These are phyloP conservation scores for Taphrina confusa DNA, from an alignment of 1,139 yeast species.

Conservation along the genomic window DNA sequence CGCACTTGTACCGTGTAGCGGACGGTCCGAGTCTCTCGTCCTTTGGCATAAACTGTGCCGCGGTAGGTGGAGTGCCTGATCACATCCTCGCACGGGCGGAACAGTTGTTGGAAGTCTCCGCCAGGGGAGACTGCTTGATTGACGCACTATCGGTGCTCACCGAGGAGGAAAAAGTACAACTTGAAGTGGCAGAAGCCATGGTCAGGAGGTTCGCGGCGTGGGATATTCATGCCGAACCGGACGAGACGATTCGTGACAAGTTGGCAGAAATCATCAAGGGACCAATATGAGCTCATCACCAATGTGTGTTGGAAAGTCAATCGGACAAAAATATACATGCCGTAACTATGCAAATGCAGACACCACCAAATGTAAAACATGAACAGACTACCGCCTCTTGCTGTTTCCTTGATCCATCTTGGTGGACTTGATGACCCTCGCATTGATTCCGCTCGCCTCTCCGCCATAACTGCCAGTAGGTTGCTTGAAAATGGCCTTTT, in stretches of 20 bases:
- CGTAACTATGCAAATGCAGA: neutral
- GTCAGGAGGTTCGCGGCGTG: constrained; percentile 38
- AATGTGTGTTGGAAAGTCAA: too few relatives aligned
- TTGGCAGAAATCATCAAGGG: constrained; percentile 5
- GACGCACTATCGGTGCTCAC: constrained; percentile 37
- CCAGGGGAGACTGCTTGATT: constrained; percentile 41
- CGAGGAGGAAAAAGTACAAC: constrained; percentile 36
- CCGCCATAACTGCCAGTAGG: constrained; percentile 79
- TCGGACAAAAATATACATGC: neutral
- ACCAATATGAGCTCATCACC: neutral
- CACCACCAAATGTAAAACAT: too few relatives aligned
- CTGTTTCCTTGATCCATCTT: constrained; percentile 47
- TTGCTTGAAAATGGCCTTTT: constrained; percentile 80
- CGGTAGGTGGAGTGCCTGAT: constrained; percentile 41
- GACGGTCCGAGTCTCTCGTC: constrained; percentile 41
- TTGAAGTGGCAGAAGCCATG: constrained; percentile 39
- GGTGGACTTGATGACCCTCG: constrained; percentile 82
- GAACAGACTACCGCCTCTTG: constrained; percentile 11
- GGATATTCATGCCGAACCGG: constrained; percentile 32
- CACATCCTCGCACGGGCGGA: constrained; percentile 40
- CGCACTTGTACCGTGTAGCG: constrained; percentile 40
- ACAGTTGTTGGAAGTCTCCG: constrained; percentile 37
- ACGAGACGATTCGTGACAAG: neutral
- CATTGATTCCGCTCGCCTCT: constrained; percentile 95
- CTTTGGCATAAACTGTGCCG: constrained; percentile 43